A percentile compares a stretch with the other conserved stretches of the same genome.
Evolutionary conservation across 2,329 filamentous ascomycete species (phyloP).

Genomic region (Penicillium sumatraense): DNA sequence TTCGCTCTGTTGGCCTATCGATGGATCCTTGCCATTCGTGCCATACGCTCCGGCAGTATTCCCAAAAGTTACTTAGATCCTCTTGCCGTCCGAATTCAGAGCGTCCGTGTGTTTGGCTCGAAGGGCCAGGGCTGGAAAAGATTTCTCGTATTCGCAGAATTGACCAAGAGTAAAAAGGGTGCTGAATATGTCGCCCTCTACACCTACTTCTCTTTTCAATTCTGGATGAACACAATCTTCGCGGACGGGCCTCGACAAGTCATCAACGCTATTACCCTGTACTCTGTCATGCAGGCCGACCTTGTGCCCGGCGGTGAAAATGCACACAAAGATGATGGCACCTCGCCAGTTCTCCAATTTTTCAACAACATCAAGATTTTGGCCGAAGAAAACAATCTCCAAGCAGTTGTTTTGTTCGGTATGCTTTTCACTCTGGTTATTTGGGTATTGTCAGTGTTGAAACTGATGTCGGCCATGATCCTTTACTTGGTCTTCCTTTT

Average conservation of each 20-base stretch:
- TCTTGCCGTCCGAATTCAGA: constrained; percentile 82
- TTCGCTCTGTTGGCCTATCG: constrained; percentile 81
- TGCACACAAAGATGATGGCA: constrained; percentile 56
- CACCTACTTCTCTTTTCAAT: constrained; percentile 80
- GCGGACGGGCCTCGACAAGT: constrained; percentile 92
- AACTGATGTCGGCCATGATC: constrained; percentile 72
- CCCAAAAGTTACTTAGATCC: constrained; percentile 91
- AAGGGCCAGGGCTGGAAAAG: constrained; percentile 79
- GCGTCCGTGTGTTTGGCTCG: constrained; percentile 68
- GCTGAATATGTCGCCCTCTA: constrained; percentile 89
- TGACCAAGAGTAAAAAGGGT: constrained; percentile 90
- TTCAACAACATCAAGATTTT: constrained; percentile 80
- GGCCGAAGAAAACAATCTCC: constrained; percentile 72
- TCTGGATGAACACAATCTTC: constrained; percentile 85
- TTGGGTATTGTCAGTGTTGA: constrained; percentile 81
- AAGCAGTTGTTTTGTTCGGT: constrained; percentile 81
- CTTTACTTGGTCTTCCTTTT: constrained; percentile 90
- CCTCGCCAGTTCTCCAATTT: constrained; percentile 72
- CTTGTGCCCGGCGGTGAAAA: constrained; percentile 66
- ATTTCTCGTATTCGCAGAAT: constrained; percentile 88
- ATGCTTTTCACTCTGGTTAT: constrained; percentile 93
- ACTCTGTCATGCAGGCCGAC: constrained; percentile 77
- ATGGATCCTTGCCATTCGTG: constrained; percentile 76
- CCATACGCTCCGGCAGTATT: constrained; percentile 83
- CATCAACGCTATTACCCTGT: constrained; percentile 86